Evolutionary conservation across 352 stramenopile species (phyloP), one percentile per base, ranked within the genome.

Genomic region (Phytopythium mirpurense): DNA sequence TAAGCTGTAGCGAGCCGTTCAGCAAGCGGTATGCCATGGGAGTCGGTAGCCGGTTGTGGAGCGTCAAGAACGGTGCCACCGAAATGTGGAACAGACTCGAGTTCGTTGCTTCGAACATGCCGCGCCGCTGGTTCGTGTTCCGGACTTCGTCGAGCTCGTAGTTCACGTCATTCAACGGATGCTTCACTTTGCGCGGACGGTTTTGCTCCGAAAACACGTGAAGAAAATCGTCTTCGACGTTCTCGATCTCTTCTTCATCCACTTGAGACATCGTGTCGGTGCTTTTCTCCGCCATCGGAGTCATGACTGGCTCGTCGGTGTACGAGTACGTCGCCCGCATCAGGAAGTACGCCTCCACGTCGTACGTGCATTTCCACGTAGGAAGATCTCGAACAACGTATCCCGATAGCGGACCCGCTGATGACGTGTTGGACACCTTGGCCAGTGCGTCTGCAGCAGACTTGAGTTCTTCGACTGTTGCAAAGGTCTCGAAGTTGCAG

Each of bases 301-400:
- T 29, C 18, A 36, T 21, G 2, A 44, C 24, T 35, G 57, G 55
- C 5, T 93, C 76, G 19, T 90, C 82, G 18, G 69, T 70, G 42
- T 69, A 76, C 16, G 77, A 89, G 45, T 88, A 92, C 10, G 81
- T 89, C 6, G 83, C 83, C 40, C 83, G 78, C 83, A 93, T 93
- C 31, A 93, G 60, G 55, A 84, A 93, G 50, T 90, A 95, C 19
- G 81, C 85, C 60, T 95, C 85, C 12, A 95, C 81, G 46, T 95
- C 85, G 49, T 93, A 95, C 0, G 79, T 92, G 50, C 85, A 93
- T 54, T 93, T 91, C 85, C 83, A 95, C 6, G 79, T 78, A 35
- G 83, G 83, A 29, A 95, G 59, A 58, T 95, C 85, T 29, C 83
- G 83, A 50, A 90, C 81, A 44, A 95, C 77, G 41, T 89, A 93